Evolutionary conservation across 2,329 filamentous ascomycete species (phyloP).

Genomic region (Helicocarpus griseus): DNA sequence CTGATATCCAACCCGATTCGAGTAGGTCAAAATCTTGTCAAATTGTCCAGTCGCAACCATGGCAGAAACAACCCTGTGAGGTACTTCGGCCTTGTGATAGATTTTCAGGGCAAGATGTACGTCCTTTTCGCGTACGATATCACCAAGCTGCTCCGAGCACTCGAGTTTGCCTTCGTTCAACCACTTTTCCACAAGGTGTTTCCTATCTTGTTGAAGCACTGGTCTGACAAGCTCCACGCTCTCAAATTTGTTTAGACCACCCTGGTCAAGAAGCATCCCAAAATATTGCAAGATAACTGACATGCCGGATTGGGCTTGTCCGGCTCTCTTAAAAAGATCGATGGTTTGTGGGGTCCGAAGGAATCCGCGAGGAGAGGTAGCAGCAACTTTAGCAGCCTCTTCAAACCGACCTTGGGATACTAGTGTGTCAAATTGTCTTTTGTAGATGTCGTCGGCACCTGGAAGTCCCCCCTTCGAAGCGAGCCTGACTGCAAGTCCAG

Average conservation of each 20-base stretch:
- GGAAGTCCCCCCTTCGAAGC: conserved; percentile 88
- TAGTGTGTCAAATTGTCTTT: conserved; percentile 83
- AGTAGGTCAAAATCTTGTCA: conserved; percentile 90
- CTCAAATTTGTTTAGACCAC: conserved; percentile 82
- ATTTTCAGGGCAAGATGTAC: conserved; percentile 77
- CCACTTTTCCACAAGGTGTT: conserved; percentile 97
- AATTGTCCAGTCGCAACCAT: conserved; percentile 95
- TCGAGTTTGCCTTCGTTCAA: conserved; percentile 91
- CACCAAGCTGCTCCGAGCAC: conserved; percentile 91
- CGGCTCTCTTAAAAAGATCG: conserved; percentile 84
- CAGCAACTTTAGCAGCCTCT: conserved; percentile 89
- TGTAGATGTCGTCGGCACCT: conserved; percentile 87
- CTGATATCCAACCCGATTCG: conserved; percentile 72
- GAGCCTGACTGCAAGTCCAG: conserved; percentile 87
- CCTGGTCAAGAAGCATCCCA: conserved; percentile 93
- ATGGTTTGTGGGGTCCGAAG: conserved; percentile 90
- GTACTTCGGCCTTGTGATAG: conserved; percentile 81
- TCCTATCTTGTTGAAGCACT: conserved; percentile 85
- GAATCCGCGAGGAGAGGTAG: conserved; percentile 93
- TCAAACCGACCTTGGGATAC: conserved; percentile 70
- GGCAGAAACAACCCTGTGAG: conserved; percentile 89
- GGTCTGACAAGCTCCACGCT: conserved; percentile 88
- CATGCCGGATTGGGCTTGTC: conserved; percentile 63
- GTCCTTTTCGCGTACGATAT: conserved; percentile 84
- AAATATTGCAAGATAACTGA: conserved; percentile 96